Evolutionary conservation across 1,139 yeast species (phyloP), one percentile per base, ranked within the genome.

Genomic region (Protomyces pachydermus): DNA sequence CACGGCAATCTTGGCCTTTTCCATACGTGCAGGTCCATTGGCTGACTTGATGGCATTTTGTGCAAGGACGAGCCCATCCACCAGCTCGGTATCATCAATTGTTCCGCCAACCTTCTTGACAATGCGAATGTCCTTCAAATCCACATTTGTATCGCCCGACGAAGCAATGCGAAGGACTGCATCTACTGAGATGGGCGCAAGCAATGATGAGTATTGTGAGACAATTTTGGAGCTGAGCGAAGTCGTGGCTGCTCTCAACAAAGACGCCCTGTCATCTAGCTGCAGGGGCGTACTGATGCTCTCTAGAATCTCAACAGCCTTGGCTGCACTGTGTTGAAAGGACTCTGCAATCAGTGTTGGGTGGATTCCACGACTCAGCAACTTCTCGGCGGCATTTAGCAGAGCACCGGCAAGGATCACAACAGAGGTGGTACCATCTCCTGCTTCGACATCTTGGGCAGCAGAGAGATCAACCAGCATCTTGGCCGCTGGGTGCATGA

Each of bases 391-490:
- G 28, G 98, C 98, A 42, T 93, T 96, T 65, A 93, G 80, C 63
- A 93, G 79, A 6, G 97, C 93, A 37, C 99, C 98, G 3, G 98
- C 90, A 69, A 93, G 81, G 67, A 93, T 93, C 42, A 95, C 98
- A 46, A 93, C 98, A 1, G 97, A 86, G 0, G 99, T 93, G 53
- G 99, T 93, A 69, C 99, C 99, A 74, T 93, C 99, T 65, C 99
- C 99, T 25, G 98, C 98, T 75, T 91, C 99, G 42, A 91, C 87
- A 72, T 93, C 98, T 77, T 93, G 98, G 1, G 98, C 98, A 57
- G 93, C 97, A 68, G 96, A 87, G 35, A 95, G 90, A 74, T 95
- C 98, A 60, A 93, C 98, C 71, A 93, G 82, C 98, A 95, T 93
- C 73, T 91, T 86, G 2, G 98, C 98, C 1, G 97, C 99, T 1